phyloP scores from a whole-genome alignment of 352 stramenopile genomes.

The Pythium plurisporium region DNA sequence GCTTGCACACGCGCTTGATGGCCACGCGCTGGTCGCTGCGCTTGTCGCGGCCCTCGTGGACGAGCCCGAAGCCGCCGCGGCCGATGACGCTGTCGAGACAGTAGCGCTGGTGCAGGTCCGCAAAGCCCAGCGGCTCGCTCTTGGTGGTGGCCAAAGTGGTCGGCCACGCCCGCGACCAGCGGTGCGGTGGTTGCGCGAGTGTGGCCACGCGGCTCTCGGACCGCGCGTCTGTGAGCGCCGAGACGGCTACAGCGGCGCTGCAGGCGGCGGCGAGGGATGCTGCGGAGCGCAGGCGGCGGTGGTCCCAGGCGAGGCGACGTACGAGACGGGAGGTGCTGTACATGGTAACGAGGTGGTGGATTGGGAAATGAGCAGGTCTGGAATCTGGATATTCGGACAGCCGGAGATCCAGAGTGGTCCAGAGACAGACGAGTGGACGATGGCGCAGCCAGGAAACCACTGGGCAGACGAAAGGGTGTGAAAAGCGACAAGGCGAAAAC shows the following conservation, averaged over 20 bases:
- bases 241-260: background rate
- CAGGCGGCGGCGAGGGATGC: background rate
- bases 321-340: background rate
- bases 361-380: background rate
- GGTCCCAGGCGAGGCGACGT: background rate
- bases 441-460: background rate
- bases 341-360: background rate
- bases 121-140: background rate
- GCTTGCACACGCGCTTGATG: slow-evolving; percentile 34
- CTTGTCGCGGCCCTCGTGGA: slow-evolving; percentile 22
- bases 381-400: background rate
- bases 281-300: background rate
- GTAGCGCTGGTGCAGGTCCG: slow-evolving; percentile 16
- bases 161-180: too few relatives aligned
- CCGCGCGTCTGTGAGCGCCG: slow-evolving; percentile 1
- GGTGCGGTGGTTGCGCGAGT: background rate
- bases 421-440: slow-evolving; percentile 12
- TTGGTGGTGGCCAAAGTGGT: background rate
- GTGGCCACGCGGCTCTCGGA: slow-evolving; percentile 1
- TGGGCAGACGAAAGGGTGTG: too few relatives aligned
- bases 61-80: slow-evolving; percentile 29
- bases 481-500: too few relatives aligned
- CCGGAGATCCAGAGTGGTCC: background rate
- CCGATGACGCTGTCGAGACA: slow-evolving; percentile 19
- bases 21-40: slow-evolving; percentile 23